Conservation (phyloP, 176 grass and related monocot species). For the Pharus latifolius region DNA sequence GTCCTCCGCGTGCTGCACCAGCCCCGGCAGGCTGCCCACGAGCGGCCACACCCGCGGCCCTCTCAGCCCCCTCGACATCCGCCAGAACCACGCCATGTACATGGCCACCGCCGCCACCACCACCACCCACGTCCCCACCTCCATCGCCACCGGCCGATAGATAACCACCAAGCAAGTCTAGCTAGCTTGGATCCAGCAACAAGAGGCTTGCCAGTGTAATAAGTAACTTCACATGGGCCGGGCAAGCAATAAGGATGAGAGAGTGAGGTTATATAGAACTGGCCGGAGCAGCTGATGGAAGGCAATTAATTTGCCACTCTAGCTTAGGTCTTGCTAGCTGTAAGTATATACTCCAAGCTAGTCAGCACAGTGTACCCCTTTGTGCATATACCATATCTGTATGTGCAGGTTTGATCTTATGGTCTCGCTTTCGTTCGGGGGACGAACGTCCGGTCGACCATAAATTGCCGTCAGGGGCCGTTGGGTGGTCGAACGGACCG, state of each 20-base stretch:
- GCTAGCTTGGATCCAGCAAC: neutral
- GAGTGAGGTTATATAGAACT: slow-evolving; percentile 8
- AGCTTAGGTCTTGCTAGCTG: neutral
- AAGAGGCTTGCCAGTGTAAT: neutral
- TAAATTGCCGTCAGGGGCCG: slow-evolving; percentile 64
- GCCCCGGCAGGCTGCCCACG: slow-evolving; percentile 67
- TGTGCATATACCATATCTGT: neutral
- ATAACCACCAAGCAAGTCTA: neutral
- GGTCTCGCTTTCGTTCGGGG: neutral
- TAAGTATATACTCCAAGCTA: neutral
- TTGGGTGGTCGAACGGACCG: slow-evolving; percentile 25
- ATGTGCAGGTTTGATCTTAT: neutral
- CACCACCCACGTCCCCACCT: slow-evolving; percentile 25
- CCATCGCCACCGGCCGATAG: slow-evolving; percentile 40
- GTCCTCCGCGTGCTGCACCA: slow-evolving; percentile 63
- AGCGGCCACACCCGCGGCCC: slow-evolving; percentile 80
- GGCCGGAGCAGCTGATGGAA: neutral
- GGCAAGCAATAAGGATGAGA: neutral
- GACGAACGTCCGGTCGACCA: slow-evolving; percentile 26
- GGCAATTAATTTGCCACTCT: slow-evolving; percentile 34
- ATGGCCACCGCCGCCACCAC: slow-evolving; percentile 4
- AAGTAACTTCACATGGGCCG: slow-evolving; percentile 25
- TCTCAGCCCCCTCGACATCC: slow-evolving; percentile 39
- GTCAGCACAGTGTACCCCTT: neutral
- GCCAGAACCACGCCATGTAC: slow-evolving; percentile 87